Percentiles rank a stretch among this genome's conserved stretches.
Evolutionary conservation across 2,329 filamentous ascomycete genomes (phyloP).

Genomic region (Paramyrothecium sp.): DNA sequence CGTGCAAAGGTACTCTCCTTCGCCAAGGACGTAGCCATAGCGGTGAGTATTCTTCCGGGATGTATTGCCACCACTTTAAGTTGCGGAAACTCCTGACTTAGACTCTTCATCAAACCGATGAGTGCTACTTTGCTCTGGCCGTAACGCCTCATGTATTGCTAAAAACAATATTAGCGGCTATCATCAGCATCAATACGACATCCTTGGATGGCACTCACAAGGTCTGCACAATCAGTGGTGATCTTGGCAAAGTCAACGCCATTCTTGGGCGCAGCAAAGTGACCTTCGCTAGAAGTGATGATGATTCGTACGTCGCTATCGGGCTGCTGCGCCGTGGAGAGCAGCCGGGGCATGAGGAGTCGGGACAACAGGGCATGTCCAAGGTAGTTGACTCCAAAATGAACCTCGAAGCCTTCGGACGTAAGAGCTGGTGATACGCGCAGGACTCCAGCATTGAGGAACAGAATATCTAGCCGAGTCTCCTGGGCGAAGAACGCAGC

Average conservation of each 20-base stretch:
- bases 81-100: constrained; percentile 5
- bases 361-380: constrained; percentile 1
- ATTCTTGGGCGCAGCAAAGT: background rate
- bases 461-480: background rate
- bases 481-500: background rate
- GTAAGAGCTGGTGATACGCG: background rate
- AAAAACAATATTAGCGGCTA: background rate
- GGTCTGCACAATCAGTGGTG: background rate
- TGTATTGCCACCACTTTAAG: constrained; percentile 14
- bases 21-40: constrained; percentile 8
- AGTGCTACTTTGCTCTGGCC: constrained; percentile 20
- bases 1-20: background rate
- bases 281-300: constrained; percentile 1
- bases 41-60: constrained; percentile 1
- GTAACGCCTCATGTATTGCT: constrained; percentile 13
- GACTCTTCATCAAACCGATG: background rate
- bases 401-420: constrained; percentile 1
- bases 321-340: background rate
- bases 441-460: constrained; percentile 1
- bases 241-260: background rate
- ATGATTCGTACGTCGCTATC: background rate
- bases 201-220: background rate
- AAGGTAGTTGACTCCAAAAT: constrained; percentile 4
- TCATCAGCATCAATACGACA: too few relatives aligned
- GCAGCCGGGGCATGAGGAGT: background rate